Conservation (phyloP, 1,284 basidiomycete genomes). For the Waitea zeae region DNA sequence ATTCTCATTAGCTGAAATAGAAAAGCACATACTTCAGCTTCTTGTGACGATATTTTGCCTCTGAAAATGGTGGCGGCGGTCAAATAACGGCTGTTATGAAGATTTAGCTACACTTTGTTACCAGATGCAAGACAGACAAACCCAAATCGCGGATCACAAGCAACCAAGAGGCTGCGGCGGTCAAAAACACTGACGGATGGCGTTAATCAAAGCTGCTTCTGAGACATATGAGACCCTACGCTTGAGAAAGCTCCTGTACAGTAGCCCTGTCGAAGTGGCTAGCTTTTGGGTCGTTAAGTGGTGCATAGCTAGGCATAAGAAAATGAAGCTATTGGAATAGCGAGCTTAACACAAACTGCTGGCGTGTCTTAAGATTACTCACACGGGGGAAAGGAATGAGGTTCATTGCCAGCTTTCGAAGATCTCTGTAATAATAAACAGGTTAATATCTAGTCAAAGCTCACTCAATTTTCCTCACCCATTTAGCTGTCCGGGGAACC, state of each 20-base stretch:
- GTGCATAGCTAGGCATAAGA: slow-evolving; percentile 79
- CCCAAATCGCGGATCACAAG: slow-evolving; percentile 72
- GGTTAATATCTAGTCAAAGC: not conserved
- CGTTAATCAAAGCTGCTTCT: too few relatives aligned
- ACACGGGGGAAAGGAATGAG: slow-evolving; percentile 85
- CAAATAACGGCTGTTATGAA: slow-evolving; percentile 57
- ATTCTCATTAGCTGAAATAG: slow-evolving; percentile 3
- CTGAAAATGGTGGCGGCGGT: slow-evolving; percentile 83
- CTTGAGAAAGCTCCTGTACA: slow-evolving; percentile 51
- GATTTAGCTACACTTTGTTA: too few relatives aligned
- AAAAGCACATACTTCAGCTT: slow-evolving; percentile 35
- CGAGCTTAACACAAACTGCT: slow-evolving; percentile 1
- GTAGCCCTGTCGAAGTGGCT: slow-evolving; percentile 45
- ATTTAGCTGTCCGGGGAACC: slow-evolving; percentile 91
- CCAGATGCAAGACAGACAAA: too few relatives aligned
- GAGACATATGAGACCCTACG: slow-evolving; percentile 30
- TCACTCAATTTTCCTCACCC: slow-evolving; percentile 26
- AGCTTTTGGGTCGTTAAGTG: slow-evolving; percentile 49
- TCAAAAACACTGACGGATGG: slow-evolving; percentile 72
- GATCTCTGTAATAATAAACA: slow-evolving; percentile 37
- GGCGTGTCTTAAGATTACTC: slow-evolving; percentile 11
- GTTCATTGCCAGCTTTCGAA: slow-evolving; percentile 89
- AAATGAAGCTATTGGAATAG: slow-evolving; percentile 53
- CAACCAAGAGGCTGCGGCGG: slow-evolving; percentile 64
- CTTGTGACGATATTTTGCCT: slow-evolving; percentile 51